Base-by-base conservation (phyloP, 208 protist genomes). In the Leptomonas pyrrhocoris region DNA sequence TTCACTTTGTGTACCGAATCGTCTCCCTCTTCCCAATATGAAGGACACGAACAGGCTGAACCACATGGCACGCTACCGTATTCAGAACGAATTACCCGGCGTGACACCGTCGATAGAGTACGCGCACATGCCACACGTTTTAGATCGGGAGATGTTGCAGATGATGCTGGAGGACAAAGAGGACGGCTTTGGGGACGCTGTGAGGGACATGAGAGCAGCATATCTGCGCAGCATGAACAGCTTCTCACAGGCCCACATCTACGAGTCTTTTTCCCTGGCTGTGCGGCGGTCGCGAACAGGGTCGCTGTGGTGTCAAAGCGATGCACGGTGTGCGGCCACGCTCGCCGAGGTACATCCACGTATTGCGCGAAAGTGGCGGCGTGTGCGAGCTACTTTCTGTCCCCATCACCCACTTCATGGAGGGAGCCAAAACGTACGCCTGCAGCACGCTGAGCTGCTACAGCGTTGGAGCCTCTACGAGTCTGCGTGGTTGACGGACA, bases 101-200 rank as follows among this genome's bases (percentile, higher is more conserved):
- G 46, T 80, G 43, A 48, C 38, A 4, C 68, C 68, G 16, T 71
- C 74, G 1, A 34, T 74, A 25, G 58, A 64, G 36, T 84, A 74
- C 57, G 73, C 68, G 2, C 79, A 80, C 68, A 73, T 77, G 38
- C 73, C 73, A 23, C 68, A 36, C 34, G 18, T 77, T 18, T n/a
- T 72, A 1, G 74, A 84, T 42, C 70, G 61, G 2, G 40, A 46
- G 15, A 38, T 84, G 18, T 27, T 74, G 23, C 34, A 12, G 8
- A 23, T 30, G 38, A 42, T 77, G 40, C 27, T 74, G 13, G 74
- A 84, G 18, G 57, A 71, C 49, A 25, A 18, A 7, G 45, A 49
- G 12, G 48, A 71, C n/a, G 64, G 66, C 2, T 71, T 80, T 43
- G 56, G 38, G 7, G 60, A 21, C n/a, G 42, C 55, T n/a, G 55